Evolutionary conservation across 75 land plant species (phyloP).

Genomic region (Cunninghamia lanceolata): DNA sequence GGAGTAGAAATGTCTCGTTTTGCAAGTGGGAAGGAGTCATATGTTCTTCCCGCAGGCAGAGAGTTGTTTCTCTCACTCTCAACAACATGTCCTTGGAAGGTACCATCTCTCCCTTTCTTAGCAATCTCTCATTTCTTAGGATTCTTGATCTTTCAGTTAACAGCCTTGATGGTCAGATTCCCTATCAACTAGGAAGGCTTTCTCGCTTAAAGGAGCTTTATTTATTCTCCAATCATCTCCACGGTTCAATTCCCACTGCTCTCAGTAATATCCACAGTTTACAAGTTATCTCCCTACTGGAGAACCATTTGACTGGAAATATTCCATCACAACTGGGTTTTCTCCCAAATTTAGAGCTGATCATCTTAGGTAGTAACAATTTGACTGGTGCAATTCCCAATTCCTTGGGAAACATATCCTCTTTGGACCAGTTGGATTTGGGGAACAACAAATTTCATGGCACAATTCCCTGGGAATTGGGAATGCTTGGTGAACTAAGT

Average conservation of each 20-base stretch:
- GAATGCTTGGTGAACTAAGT: background rate
- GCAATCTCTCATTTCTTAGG: conserved; percentile 32
- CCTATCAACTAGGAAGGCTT: conserved; percentile 43
- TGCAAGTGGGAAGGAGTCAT: conserved; percentile 54
- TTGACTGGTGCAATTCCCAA: conserved; percentile 70
- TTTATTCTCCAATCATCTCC: conserved; percentile 61
- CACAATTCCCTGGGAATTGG: conserved; percentile 34
- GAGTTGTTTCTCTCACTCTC: conserved; percentile 47
- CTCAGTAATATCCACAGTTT: conserved; percentile 66
- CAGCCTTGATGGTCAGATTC: conserved; percentile 70
- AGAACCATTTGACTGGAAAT: conserved; percentile 67
- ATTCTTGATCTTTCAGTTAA: conserved; percentile 66
- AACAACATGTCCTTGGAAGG: conserved; percentile 58
- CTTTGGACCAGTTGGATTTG: conserved; percentile 59
- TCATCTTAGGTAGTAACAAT: conserved; percentile 59
- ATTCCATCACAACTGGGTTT: conserved; percentile 62
- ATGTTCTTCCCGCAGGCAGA: conserved; percentile 28
- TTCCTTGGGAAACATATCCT: conserved; percentile 47
- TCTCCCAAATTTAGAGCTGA: conserved; percentile 43
- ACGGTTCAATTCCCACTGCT: conserved; percentile 64
- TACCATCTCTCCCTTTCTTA: conserved; percentile 43
- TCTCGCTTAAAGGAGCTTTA: conserved; percentile 51
- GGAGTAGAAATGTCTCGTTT: conserved; percentile 31
- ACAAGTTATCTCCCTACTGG: conserved; percentile 63
- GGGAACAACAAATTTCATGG: conserved; percentile 75